Evolutionary conservation across 2,329 filamentous ascomycete genomes (phyloP).

Genomic region (Colletotrichum caudatum): DNA sequence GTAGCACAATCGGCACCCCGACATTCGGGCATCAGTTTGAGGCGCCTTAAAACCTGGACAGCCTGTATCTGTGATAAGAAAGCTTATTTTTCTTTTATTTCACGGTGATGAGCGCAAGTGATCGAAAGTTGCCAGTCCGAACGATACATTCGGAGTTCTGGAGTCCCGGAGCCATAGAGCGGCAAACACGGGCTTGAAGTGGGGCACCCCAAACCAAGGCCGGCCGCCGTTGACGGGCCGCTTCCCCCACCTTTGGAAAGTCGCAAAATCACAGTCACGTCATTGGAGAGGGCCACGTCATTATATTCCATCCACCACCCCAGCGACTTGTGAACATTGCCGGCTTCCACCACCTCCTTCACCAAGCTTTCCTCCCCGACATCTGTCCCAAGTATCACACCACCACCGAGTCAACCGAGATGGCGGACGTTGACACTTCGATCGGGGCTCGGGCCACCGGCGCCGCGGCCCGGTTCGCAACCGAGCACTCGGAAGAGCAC

Average conservation of each 20-base stretch:
- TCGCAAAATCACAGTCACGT: slow-evolving; percentile 23
- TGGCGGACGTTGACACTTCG: slow-evolving; percentile 62
- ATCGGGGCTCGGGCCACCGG: slow-evolving; percentile 62
- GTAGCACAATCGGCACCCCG: slow-evolving; percentile 45
- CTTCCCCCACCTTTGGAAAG: neutral
- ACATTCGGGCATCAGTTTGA: slow-evolving; percentile 58
- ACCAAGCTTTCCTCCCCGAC: too few species aligned
- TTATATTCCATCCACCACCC: neutral
- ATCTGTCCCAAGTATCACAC: neutral
- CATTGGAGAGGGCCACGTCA: slow-evolving; percentile 26
- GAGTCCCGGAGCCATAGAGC: neutral
- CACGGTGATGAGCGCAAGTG: neutral
- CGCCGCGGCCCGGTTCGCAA: slow-evolving; percentile 61
- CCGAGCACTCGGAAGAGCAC: slow-evolving; percentile 60
- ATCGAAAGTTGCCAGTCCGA: too few species aligned
- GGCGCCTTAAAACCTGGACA: slow-evolving; percentile 52
- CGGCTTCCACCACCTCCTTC: neutral
- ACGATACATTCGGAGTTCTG: neutral
- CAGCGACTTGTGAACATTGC: neutral
- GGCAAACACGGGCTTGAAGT: neutral
- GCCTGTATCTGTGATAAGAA: neutral
- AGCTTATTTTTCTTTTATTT: too few species aligned
- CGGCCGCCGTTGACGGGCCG: neutral
- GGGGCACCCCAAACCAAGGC: neutral
- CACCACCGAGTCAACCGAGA: slow-evolving; percentile 42